Conservation (phyloP, 441 rosid species). For the Mallotus repandus region DNA sequence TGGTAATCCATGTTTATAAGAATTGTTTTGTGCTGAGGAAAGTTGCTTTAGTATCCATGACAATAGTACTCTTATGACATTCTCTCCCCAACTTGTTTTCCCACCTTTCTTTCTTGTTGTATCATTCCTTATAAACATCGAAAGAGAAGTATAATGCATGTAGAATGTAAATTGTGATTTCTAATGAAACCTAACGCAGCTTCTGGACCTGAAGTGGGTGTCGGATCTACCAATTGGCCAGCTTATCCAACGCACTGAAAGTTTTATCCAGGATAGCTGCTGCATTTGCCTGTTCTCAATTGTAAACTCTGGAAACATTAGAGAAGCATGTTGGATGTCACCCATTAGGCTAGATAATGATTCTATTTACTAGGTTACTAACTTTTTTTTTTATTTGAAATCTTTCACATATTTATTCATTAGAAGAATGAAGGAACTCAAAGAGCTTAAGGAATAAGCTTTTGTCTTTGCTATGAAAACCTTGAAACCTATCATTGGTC, state of each 20-base stretch:
- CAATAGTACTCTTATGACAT: not conserved
- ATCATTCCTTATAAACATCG: not conserved
- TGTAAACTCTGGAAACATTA: not conserved
- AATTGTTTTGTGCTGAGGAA: too few species aligned
- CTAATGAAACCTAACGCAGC: not conserved
- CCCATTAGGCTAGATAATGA: not conserved
- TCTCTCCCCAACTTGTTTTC: not conserved
- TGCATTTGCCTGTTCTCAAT: not conserved
- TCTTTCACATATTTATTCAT: not conserved
- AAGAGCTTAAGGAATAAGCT: not conserved
- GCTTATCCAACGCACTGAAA: not conserved
- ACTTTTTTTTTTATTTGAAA: not conserved
- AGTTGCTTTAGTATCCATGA: not conserved
- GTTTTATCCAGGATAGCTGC: not conserved
- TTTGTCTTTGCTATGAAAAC: constrained; percentile 3
- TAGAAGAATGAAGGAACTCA: not conserved
- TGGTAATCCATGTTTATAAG: not conserved
- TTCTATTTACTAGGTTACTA: not conserved
- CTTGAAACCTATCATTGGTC: not conserved
- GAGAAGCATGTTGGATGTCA: not conserved
- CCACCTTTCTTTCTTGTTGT: not conserved
- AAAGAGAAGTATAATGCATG: not conserved
- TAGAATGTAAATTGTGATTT: not conserved
- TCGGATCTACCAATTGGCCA: not conserved
- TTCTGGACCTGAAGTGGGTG: not conserved